phyloP scores from a whole-genome alignment of 441 rosid species.

The Gossypium gossypioides region DNA sequence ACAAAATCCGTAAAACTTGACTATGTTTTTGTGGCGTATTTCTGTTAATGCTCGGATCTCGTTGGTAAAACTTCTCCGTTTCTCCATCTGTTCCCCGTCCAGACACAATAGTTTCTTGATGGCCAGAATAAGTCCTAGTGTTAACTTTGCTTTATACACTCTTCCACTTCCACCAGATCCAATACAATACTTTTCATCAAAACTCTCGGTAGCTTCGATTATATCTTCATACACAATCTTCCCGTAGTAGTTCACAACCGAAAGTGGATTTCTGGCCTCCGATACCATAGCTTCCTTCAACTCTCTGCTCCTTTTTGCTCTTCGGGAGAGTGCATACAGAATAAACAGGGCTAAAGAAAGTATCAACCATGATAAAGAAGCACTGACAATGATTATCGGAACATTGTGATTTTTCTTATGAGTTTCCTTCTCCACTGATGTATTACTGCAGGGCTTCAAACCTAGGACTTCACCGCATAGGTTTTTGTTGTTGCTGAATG shows the following conservation, averaged over 20 bases:
- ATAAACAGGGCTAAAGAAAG: background rate
- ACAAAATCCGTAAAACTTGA: background rate
- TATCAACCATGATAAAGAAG: background rate
- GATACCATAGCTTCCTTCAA: background rate
- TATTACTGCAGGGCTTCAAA: background rate
- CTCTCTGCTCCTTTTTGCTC: background rate
- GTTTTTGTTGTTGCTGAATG: constrained; percentile 3
- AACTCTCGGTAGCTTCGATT: background rate
- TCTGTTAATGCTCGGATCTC: background rate
- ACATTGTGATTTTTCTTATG: background rate
- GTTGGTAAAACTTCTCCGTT: background rate
- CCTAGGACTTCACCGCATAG: background rate
- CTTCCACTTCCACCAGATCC: background rate
- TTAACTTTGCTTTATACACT: background rate
- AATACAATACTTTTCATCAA: background rate
- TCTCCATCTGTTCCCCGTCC: background rate
- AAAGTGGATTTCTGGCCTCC: background rate
- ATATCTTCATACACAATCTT: background rate
- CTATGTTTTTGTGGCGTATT: background rate
- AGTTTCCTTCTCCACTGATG: background rate
- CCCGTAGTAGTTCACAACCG: background rate
- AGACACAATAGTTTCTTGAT: background rate
- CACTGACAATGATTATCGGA: background rate
- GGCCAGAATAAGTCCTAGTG: background rate
- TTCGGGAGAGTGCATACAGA: background rate